Conservation (phyloP, 75 land plant species). For the Azolla pinnata region DNA sequence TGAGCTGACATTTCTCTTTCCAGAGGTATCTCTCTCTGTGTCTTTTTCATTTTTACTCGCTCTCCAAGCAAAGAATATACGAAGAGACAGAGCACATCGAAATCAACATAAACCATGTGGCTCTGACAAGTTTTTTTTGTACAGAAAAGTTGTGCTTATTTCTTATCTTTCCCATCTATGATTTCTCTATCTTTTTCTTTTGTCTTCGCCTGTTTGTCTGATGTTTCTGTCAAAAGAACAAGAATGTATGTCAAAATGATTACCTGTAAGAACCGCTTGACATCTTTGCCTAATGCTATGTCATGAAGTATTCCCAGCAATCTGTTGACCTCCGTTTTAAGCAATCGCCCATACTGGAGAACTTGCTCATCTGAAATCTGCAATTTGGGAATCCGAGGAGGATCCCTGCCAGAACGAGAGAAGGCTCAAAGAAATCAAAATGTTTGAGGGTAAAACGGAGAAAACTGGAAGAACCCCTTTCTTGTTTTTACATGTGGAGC, state of each 20-base stretch:
- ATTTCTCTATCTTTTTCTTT: too few relatives aligned
- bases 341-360: slow-evolving; percentile 24
- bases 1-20: background rate
- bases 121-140: too few relatives aligned
- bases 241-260: background rate
- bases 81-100: too few relatives aligned
- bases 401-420: slow-evolving; percentile 33
- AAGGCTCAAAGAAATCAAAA: background rate
- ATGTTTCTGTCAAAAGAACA: background rate
- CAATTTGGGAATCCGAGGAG: slow-evolving; percentile 45
- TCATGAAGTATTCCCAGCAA: slow-evolving; percentile 29
- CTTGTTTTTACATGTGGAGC: slow-evolving; percentile 20
- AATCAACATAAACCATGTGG: too few relatives aligned
- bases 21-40: too few relatives aligned
- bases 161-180: too few relatives aligned
- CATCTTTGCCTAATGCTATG: slow-evolving; percentile 52
- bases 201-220: too few relatives aligned
- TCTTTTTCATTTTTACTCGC: too few relatives aligned
- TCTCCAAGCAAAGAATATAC: too few relatives aligned
- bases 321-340: slow-evolving; percentile 46
- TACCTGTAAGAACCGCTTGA: slow-evolving; percentile 55
- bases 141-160: too few relatives aligned
- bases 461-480: slow-evolving; percentile 26
- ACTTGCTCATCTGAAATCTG: slow-evolving; percentile 39
- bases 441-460: background rate